These are phyloP conservation scores for Phoenix dactylifera DNA, from an alignment of 176 grass and related monocot genomes.

Conservation along the genomic window DNA sequence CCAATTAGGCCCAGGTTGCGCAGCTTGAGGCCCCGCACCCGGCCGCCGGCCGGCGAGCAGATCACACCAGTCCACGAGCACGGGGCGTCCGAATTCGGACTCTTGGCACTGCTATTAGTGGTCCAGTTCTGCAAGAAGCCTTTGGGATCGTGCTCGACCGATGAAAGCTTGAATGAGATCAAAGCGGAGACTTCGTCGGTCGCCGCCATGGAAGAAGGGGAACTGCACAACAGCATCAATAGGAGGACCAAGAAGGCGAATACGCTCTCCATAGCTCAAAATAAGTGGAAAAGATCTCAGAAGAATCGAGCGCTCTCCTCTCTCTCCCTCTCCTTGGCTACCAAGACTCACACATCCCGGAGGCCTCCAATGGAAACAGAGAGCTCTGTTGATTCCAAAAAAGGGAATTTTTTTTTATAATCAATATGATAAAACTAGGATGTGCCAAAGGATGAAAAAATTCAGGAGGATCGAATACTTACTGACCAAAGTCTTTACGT, in stretches of 20 bases:
- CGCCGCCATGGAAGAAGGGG: constrained; percentile 13
- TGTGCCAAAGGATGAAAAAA: background rate
- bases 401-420: background rate
- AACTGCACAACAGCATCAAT: constrained; percentile 17
- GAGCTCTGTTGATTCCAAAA: background rate
- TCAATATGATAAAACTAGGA: background rate
- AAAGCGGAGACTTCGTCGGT: constrained; percentile 44
- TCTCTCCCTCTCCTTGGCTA: background rate
- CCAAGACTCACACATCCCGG: background rate
- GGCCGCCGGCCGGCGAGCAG: constrained; percentile 32
- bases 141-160: constrained; percentile 40
- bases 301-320: background rate
- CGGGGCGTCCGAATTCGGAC: constrained; percentile 26
- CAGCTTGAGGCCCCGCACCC: constrained; percentile 53
- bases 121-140: constrained; percentile 38
- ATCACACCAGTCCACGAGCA: constrained; percentile 61
- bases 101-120: background rate
- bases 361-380: background rate
- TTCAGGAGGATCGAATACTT: background rate
- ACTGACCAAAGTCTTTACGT: background rate
- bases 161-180: constrained; percentile 53
- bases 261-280: background rate
- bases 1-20: constrained; percentile 60
- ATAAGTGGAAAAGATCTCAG: too few species aligned
- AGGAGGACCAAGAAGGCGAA: background rate